Evolutionary conservation across 1,284 basidiomycete genomes (phyloP).

Genomic region (Xerocomus minutiporus): DNA sequence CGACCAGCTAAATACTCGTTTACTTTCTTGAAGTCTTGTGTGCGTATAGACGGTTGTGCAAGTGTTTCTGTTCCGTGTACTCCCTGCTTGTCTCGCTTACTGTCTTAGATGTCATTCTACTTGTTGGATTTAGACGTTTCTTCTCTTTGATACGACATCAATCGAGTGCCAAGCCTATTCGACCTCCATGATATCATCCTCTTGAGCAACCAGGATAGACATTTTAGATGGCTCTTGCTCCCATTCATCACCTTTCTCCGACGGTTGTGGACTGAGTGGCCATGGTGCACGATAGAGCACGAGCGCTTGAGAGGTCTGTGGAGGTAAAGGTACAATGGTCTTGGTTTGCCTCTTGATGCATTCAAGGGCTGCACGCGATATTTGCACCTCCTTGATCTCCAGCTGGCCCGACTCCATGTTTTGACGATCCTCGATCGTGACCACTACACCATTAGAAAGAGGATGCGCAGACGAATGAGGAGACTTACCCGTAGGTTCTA

Average conservation of each 20-base stretch:
- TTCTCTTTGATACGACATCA: background rate
- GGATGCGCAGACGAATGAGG: too few relatives aligned
- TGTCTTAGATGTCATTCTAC: slow-evolving; percentile 21
- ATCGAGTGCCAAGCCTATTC: slow-evolving; percentile 32
- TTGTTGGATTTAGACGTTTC: slow-evolving; percentile 5
- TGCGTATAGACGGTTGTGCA: background rate
- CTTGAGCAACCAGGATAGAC: slow-evolving; percentile 9
- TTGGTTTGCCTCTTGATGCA: slow-evolving; percentile 36
- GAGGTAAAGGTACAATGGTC: slow-evolving; percentile 19
- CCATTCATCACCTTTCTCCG: background rate
- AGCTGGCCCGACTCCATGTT: slow-evolving; percentile 42
- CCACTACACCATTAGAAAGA: background rate
- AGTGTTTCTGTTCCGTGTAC: background rate
- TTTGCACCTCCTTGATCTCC: slow-evolving; percentile 27
- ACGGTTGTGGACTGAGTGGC: slow-evolving; percentile 16
- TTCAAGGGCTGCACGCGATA: slow-evolving; percentile 45
- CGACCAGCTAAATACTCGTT: slow-evolving; percentile 24
- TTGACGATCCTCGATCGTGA: slow-evolving; percentile 22
- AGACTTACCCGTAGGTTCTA: slow-evolving; percentile 42
- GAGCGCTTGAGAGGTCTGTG: slow-evolving; percentile 45
- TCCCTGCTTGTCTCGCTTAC: background rate
- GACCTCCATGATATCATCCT: slow-evolving; percentile 60
- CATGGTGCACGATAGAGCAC: slow-evolving; percentile 52
- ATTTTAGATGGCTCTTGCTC: slow-evolving; percentile 1
- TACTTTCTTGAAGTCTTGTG: background rate